phyloP scores from a whole-genome alignment of 306 rosid genomes.

The Quercus mongolica region DNA sequence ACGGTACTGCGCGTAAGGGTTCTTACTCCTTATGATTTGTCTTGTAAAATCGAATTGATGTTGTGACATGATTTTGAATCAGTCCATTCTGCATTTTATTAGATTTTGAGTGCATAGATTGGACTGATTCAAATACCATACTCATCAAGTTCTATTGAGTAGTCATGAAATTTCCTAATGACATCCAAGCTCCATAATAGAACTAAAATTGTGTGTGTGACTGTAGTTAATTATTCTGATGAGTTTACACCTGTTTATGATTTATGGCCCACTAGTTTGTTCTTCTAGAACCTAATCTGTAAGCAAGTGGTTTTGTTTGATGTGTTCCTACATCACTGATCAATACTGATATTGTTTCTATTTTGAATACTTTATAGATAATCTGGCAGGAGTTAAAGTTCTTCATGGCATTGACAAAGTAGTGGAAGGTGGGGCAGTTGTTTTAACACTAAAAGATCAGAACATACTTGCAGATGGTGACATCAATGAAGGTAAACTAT shows the following conservation, averaged over 20 bases:
- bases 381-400: conserved; percentile 87
- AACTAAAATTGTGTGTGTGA: background rate
- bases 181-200: background rate
- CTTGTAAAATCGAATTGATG: background rate
- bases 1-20: conserved; percentile 42
- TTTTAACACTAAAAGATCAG: conserved; percentile 92
- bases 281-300: background rate
- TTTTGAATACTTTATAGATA: conserved; percentile 40
- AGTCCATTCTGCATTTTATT: background rate
- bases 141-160: background rate
- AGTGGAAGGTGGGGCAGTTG: conserved; percentile 90
- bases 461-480: conserved; percentile 80
- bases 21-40: conserved; percentile 1
- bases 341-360: background rate
- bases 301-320: background rate
- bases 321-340: background rate
- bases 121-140: background rate
- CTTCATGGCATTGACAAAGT: conserved; percentile 96
- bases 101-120: background rate
- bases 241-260: background rate
- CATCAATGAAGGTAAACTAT: conserved; percentile 69
- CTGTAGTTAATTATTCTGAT: background rate
- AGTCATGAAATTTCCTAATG: background rate
- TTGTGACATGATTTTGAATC: background rate
- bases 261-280: background rate